Evolutionary conservation across 73 alveolate species (phyloP), one percentile per base, ranked within the genome.

Genomic region (Blepharisma stoltei): DNA sequence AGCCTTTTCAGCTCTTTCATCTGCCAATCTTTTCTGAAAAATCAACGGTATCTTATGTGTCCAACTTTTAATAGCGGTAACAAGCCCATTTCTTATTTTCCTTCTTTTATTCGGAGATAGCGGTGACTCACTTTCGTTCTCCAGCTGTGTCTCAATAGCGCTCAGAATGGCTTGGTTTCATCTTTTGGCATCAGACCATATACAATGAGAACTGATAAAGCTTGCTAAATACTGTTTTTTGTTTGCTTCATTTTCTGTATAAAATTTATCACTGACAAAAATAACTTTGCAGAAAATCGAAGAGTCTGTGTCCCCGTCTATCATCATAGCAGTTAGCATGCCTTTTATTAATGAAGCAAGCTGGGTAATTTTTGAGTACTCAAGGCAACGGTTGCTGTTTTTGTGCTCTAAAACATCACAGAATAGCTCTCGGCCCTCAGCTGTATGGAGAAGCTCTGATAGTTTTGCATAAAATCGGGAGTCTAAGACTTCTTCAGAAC

Each of bases 361-460:
- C 23, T 60, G 73, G 14, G 45, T 60, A 1, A 25, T 38, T 60
- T 60, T 60, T 0, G 73, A 60, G 23, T 14, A 18, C 2, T 18
- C 49, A 1, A 60, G 23, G 49, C 14, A 25, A 5, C 73, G 23
- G 14, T 38, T 14, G 14, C 18, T 8, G 18, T 25, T 60, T 25
- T 60, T 60, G 2, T n/a, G 23, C 46, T 60, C 73, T 25, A 60
- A 25, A 60, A 60, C 23, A 60, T 60, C 73, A 25, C 73, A 60
- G 5, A 60, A 60, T 9, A 25, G 11, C 18, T 38, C 73, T 5
- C 73, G 38, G 3, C 73, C 73, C 18, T 60, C 73, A 9, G 73
- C 4, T 18, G 73, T 60, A 60, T 60, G 73, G 2, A 60, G 23
- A 5, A 60, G 73, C 5, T 60, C 73, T 14, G 73, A 60, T 14